Conservation (phyloP, 371 early-diverging fungal species). For the Zancudomyces culisetae region DNA sequence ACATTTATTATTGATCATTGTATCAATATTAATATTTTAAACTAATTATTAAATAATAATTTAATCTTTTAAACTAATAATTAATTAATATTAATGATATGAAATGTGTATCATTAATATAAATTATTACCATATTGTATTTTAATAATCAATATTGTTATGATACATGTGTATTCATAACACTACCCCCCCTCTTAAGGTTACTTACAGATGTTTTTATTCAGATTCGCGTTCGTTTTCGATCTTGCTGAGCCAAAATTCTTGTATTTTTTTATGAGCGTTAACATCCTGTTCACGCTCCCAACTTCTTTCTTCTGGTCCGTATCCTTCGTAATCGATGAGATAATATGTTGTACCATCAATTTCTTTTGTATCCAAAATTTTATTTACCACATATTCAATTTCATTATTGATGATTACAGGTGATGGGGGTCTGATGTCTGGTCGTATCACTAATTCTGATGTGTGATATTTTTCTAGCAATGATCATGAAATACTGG, state of each 20-base stretch:
- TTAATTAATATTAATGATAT: neutral
- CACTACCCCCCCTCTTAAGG: neutral
- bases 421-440: neutral
- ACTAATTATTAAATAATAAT: neutral
- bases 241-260: neutral
- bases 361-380: neutral
- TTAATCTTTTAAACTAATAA: neutral
- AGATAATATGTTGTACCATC: neutral
- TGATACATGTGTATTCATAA: neutral
- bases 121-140: neutral
- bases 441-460: neutral
- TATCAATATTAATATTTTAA: neutral
- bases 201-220: too few relatives aligned
- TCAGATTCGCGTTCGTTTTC: neutral
- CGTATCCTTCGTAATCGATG: slow-evolving; percentile 3
- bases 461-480: neutral
- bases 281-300: slow-evolving; percentile 24
- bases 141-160: neutral
- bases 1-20: neutral
- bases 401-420: neutral
- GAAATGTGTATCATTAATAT: neutral
- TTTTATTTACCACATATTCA: neutral
- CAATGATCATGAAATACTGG: slow-evolving; percentile 1
- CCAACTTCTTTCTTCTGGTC: slow-evolving; percentile 2
- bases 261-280: slow-evolving; percentile 16